Evolutionary conservation across 768 basidiomycete species (phyloP).

Genomic region (Xanthoconium stramineum): DNA sequence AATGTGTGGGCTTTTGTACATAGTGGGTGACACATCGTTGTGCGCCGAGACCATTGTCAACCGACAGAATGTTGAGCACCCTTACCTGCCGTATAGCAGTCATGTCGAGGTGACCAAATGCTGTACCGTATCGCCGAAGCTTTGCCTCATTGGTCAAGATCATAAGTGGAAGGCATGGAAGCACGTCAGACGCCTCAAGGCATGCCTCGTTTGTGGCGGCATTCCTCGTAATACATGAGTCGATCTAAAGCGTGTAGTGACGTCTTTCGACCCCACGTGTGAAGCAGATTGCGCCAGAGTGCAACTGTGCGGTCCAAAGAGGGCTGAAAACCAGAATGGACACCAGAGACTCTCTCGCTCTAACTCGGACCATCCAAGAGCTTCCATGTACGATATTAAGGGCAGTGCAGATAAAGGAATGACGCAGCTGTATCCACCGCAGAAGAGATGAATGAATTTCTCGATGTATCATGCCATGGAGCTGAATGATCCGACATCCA

Average conservation of each 20-base stretch:
- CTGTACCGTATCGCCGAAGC: conserved; percentile 6
- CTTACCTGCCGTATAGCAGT: background rate
- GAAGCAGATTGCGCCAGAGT: background rate
- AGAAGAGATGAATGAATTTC: background rate
- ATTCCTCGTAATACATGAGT: background rate
- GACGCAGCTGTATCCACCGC: conserved; percentile 4
- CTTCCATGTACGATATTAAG: background rate
- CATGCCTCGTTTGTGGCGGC: conserved; percentile 22
- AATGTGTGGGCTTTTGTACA: conserved; percentile 2
- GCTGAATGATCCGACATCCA: background rate
- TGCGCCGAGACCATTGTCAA: background rate
- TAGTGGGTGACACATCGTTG: conserved; percentile 2
- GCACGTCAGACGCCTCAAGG: conserved; percentile 28
- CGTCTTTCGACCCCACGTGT: background rate
- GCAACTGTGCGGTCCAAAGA: no score
- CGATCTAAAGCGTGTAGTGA: background rate
- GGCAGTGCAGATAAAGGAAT: conserved; percentile 10
- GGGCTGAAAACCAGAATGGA: background rate
- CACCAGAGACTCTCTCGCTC: background rate
- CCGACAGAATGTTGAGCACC: background rate
- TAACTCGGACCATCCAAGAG: conserved; percentile 2
- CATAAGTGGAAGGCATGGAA: conserved; percentile 19
- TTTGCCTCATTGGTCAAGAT: background rate
- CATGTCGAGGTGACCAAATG: background rate
- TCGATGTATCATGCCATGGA: no score